Base-by-base conservation (phyloP, 495 filamentous ascomycete species). In the Neurospora intermedia region DNA sequence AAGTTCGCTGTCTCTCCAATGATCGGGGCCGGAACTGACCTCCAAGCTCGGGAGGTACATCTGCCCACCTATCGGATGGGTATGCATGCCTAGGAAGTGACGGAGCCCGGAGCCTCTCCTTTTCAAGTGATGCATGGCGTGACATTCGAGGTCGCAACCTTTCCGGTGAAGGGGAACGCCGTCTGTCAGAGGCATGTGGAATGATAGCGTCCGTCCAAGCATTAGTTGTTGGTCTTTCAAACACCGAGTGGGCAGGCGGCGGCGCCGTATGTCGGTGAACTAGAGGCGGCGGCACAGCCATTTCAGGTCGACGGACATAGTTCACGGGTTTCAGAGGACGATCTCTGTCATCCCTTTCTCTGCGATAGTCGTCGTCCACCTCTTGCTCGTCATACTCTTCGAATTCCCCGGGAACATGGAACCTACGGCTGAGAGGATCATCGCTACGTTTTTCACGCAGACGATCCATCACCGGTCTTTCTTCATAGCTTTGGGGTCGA, bases 401-500 rank as follows among this genome's bases (percentile, higher is more conserved):
- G 16, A 86, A 82, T 1, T 81, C 80, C 73, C 75, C 23, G 31
- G 54, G 54, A 27, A 35, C 54, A 66, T 89, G 88, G 41, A 91
- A 80, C 20, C 85, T 82, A 13, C 85, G 82, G 35, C 89, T 87
- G 9, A 89, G 75, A 31, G 85, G 86, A 71, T 88, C 88, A 76
- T 92, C 90, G 27, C 23, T 38, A 9, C 80, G 79, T 3, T 82
- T 81, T 71, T 90, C 89, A 73, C 90, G 88, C 11, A 84, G 75
- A 11, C 84, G 82, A 16, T 86, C 82, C n/a, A 83, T 73, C 41
- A 86, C 79, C 8, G 85, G 74, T 54, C 89, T 88, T 45, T 88
- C 87, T 39, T 87, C 81, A 74, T 88, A 90, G 45, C 79, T 82
- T 43, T 77, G 80, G 15, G 82, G 83, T 31, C 83, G 82, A 71